These are phyloP conservation scores for Mucor lusitanicus DNA, from an alignment of 371 early-diverging fungal species.

Conservation along the genomic window DNA sequence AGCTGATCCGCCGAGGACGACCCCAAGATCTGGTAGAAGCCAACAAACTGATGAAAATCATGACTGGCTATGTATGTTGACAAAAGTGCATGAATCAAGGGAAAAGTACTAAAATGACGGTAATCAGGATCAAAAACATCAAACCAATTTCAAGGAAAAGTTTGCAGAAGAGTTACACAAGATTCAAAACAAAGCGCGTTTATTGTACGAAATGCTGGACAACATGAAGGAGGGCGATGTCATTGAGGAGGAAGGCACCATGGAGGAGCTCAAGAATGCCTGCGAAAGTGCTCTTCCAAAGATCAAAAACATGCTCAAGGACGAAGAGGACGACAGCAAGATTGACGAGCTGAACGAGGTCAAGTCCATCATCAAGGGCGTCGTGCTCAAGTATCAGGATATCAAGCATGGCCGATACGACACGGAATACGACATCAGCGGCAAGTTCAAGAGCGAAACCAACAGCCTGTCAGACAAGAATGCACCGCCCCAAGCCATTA, in stretches of 20 bases:
- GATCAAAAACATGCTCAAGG: conserved; percentile 69
- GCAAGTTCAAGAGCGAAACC: conserved; percentile 16
- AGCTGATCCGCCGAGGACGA: conserved; percentile 89
- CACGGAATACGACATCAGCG: conserved; percentile 41
- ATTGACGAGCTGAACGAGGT: conserved; percentile 75
- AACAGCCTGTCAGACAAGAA: background rate
- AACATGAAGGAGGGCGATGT: conserved; percentile 65
- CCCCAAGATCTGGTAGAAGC: conserved; percentile 93
- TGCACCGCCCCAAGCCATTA: conserved; percentile 27
- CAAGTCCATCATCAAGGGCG: conserved; percentile 84
- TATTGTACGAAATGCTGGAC: conserved; percentile 80
- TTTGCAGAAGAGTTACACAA: conserved; percentile 80
- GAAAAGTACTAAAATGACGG: background rate
- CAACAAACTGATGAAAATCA: conserved; percentile 93
- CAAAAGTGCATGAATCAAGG: background rate
- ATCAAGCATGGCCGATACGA: conserved; percentile 61
- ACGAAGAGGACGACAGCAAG: conserved; percentile 29
- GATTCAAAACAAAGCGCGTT: conserved; percentile 77
- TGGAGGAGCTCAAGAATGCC: conserved; percentile 57
- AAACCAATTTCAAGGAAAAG: conserved; percentile 82
- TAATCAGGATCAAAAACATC: conserved; percentile 69
- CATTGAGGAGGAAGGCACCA: conserved; percentile 59
- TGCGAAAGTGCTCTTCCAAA: conserved; percentile 65
- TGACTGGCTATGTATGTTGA: conserved; percentile 88
- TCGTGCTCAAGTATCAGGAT: conserved; percentile 74